Conservation (phyloP, 257 asterid species). For the Echium plantagineum region DNA sequence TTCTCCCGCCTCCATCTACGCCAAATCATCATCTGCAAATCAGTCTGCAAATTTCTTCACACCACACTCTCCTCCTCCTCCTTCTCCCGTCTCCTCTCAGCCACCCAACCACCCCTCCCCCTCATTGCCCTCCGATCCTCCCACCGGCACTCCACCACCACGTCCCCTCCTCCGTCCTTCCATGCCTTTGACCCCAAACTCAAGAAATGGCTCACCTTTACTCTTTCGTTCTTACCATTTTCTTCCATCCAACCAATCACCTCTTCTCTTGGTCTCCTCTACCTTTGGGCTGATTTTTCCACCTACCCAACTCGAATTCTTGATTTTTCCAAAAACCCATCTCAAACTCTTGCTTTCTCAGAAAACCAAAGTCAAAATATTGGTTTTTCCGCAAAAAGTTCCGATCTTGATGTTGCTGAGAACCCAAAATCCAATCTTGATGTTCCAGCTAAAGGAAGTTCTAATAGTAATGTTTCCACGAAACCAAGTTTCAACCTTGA, state of each 20-base stretch:
- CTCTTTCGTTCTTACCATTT: slow-evolving; percentile 79
- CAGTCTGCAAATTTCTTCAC: slow-evolving; percentile 57
- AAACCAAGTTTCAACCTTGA: too few relatives aligned
- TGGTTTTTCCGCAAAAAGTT: not conserved
- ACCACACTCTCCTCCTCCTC: slow-evolving; percentile 56
- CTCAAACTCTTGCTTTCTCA: not conserved
- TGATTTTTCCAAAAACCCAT: slow-evolving; percentile 4
- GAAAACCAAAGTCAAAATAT: not conserved
- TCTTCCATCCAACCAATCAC: slow-evolving; percentile 77
- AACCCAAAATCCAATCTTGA: too few relatives aligned
- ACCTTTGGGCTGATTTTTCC: slow-evolving; percentile 57
- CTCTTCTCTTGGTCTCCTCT: slow-evolving; percentile 68
- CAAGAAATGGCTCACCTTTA: slow-evolving; percentile 62
- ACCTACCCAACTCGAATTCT: slow-evolving; percentile 2
- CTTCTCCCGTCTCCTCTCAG: slow-evolving; percentile 49
- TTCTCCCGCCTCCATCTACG: slow-evolving; percentile 65
- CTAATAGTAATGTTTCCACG: too few relatives aligned
- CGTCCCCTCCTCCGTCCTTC: slow-evolving; percentile 19
- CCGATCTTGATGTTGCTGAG: too few relatives aligned
- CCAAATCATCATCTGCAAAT: slow-evolving; percentile 56
- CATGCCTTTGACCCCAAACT: slow-evolving; percentile 63
- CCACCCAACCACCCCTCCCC: slow-evolving; percentile 31
- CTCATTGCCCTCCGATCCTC: slow-evolving; percentile 67
- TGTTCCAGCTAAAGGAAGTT: too few relatives aligned
- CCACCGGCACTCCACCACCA: slow-evolving; percentile 30